Conservation (phyloP, 2,329 filamentous ascomycete species). For the Uncinocarpus reesii region DNA sequence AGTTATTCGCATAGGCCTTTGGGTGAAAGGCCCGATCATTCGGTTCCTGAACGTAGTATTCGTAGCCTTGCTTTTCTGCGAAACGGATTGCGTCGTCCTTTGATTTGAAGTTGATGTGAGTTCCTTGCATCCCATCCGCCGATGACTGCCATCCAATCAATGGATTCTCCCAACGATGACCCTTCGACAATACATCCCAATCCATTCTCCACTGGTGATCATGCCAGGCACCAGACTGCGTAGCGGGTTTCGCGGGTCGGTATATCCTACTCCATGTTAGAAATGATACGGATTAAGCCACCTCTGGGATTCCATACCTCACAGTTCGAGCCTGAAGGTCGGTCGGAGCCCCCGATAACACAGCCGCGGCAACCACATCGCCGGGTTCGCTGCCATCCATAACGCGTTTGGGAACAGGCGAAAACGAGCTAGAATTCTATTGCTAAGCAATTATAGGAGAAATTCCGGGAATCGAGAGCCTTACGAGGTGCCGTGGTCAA, state of each 20-base stretch:
- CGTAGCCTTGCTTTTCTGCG: conserved; percentile 97
- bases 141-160: conserved; percentile 98
- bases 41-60: conserved; percentile 97
- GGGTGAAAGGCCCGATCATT: conserved; percentile 75
- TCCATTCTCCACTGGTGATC: conserved; percentile 90
- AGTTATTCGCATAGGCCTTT: conserved; percentile 97
- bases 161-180: conserved; percentile 95
- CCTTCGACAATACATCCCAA: conserved; percentile 87
- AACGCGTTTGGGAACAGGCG: conserved; percentile 76
- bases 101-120: conserved; percentile 74
- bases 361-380: conserved; percentile 64
- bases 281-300: background rate
- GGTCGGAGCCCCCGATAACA: conserved; percentile 82
- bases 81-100: conserved; percentile 94
- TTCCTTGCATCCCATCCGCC: conserved; percentile 89
- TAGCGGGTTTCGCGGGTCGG: conserved; percentile 83
- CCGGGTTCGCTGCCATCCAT: conserved; percentile 83
- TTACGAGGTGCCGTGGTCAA: conserved; percentile 88
- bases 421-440: conserved; percentile 70
- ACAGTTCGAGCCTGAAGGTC: conserved; percentile 92
- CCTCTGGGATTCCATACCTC: conserved; percentile 57
- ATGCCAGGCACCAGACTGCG: conserved; percentile 85
- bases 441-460: conserved; percentile 11
- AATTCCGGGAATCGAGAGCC: conserved; percentile 22
- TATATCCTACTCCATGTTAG: conserved; percentile 60